These are phyloP conservation scores for Pyrenochaeta sp. DNA, from an alignment of 2,329 filamentous ascomycete genomes.

Conservation along the genomic window DNA sequence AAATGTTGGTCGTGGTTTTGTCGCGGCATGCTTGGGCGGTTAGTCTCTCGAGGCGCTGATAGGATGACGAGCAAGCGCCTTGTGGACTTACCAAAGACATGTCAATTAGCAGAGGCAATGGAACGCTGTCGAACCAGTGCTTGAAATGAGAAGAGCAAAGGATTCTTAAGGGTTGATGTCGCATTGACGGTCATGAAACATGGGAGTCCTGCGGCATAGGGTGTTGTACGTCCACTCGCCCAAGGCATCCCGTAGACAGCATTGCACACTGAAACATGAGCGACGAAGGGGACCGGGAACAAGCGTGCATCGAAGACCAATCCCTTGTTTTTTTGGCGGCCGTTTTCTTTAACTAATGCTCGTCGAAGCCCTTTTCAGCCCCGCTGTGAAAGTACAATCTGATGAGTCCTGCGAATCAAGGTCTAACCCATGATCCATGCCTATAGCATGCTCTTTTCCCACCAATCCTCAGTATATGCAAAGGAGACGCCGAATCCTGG, in stretches of 20 bases:
- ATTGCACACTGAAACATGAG: conserved; percentile 37
- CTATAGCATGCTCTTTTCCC: conserved; percentile 22
- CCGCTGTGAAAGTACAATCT: conserved; percentile 45
- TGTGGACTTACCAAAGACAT: conserved; percentile 39
- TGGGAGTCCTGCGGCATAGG: conserved; percentile 24
- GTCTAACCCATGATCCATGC: conserved; percentile 21
- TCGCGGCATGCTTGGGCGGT: conserved; percentile 26
- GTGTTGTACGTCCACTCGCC: conserved; percentile 34
- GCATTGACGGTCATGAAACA: conserved; percentile 37
- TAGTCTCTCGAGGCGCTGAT: conserved; percentile 22
- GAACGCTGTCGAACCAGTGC: conserved; percentile 3
- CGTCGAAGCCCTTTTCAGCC: conserved; percentile 39
- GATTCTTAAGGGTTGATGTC: conserved; percentile 17
- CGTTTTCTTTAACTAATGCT: conserved; percentile 46
- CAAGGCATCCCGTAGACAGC: conserved; percentile 11
- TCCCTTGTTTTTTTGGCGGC: conserved; percentile 34
- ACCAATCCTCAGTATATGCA: conserved; percentile 26
- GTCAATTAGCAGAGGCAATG: conserved; percentile 11
- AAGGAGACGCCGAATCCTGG: conserved; percentile 18
- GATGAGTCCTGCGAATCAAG: conserved; percentile 29
- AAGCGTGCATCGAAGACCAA: conserved; percentile 28
- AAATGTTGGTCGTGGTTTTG: conserved; percentile 20
- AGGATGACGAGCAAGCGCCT: conserved; percentile 23
- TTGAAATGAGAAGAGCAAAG: conserved; percentile 14
- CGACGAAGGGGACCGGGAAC: conserved; percentile 11